Conservation (phyloP, 352 stramenopile genomes). For the Phytophthora sp. region DNA sequence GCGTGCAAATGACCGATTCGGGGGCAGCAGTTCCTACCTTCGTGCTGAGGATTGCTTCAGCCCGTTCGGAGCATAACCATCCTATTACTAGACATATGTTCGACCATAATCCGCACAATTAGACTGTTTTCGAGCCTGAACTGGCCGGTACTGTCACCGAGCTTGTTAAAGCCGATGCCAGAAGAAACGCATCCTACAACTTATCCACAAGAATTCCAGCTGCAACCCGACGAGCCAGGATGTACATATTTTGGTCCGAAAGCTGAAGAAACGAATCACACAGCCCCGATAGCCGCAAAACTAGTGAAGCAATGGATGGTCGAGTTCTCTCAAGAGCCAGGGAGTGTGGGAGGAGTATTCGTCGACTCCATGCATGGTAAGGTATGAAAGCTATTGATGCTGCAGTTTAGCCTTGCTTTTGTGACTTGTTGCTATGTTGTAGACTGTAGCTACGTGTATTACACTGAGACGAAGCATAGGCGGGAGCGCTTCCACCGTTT, state of each 20-base stretch:
- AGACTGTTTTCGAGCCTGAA: neutral
- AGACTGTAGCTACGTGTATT: neutral
- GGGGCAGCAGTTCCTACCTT: neutral
- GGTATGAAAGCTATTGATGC: neutral
- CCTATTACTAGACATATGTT: neutral
- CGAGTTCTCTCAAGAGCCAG: neutral
- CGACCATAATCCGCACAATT: neutral
- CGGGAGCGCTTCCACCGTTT: neutral
- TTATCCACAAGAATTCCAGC: neutral
- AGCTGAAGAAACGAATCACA: neutral
- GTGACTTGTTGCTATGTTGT: neutral
- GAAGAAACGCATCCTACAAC: neutral
- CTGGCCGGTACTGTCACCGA: neutral
- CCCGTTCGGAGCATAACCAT: neutral
- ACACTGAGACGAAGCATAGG: neutral
- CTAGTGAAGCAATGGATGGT: neutral
- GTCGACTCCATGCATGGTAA: neutral
- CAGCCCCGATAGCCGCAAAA: neutral
- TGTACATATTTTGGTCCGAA: neutral
- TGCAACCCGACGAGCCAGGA: constrained; percentile 1
- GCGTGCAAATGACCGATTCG: neutral
- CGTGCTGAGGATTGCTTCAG: neutral
- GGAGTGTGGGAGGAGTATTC: neutral
- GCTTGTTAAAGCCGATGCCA: neutral
- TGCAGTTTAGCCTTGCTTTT: neutral